phyloP scores from a whole-genome alignment of 1,139 yeast species.

The Blastobotrys elegans region DNA sequence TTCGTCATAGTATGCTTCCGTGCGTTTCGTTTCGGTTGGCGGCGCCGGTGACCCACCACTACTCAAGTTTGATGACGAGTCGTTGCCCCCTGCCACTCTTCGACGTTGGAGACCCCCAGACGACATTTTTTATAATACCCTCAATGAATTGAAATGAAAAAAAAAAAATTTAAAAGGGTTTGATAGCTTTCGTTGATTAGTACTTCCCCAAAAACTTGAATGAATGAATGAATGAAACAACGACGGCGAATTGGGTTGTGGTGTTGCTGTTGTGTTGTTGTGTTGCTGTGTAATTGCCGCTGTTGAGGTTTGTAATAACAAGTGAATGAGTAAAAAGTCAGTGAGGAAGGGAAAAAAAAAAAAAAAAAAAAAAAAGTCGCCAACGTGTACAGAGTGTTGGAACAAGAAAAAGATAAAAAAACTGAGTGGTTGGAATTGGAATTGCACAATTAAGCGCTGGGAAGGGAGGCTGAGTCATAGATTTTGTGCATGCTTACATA shows the following conservation, averaged over 20 bases:
- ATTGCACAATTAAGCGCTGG: no score
- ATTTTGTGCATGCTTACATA: no score
- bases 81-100: constrained; percentile 8
- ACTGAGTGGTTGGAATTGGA: background rate
- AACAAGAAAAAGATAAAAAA: background rate
- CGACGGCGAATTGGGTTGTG: no score
- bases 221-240: no score
- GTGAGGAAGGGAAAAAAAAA: background rate
- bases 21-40: constrained; percentile 2
- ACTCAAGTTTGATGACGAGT: constrained; percentile 4
- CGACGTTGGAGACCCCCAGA: constrained; percentile 11
- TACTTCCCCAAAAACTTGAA: no score
- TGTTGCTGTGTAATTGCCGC: background rate
- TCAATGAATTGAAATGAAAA: no score
- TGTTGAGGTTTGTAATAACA: background rate
- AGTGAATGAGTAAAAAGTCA: no score
- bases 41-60: constrained; percentile 3
- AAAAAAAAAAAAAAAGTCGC: background rate
- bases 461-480: no score
- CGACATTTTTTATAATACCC: constrained; percentile 1
- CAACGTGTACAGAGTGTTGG: background rate
- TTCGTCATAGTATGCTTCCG: constrained; percentile 15
- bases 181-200: no score
- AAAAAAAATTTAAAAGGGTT: no score
- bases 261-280: no score